Evolutionary conservation across 768 basidiomycete species (phyloP), one percentile per base, ranked within the genome.

Genomic region (Suillus americanus): DNA sequence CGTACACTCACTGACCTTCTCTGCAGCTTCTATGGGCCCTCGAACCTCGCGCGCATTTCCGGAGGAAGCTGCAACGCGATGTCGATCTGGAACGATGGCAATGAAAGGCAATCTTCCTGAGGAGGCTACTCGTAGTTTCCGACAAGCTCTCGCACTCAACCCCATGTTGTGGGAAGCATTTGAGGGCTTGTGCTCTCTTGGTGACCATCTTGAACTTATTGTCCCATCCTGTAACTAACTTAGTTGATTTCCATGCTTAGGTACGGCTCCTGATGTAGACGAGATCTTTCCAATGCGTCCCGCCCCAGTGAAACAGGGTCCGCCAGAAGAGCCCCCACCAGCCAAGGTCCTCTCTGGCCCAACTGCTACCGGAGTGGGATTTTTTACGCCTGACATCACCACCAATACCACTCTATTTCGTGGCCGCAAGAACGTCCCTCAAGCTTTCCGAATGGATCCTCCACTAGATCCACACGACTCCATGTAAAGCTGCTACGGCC

Each of bases 101-200:
- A 70, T 89, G 72, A 92, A 89, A 75, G 92, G 90, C 57, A 93
- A 94, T 74, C 82, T 91, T 64, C 84, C 84, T 3, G 88, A 90
- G 62, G 85, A 86, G 68, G 95, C 95, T n/a, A 79, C 83, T 30
- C 71, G 78, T 62, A 89, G 87, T 71, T 96, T 90, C 75, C 82
- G 82, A 54, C 85, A 88, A 64, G 91, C 94, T 33, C 80, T 97
- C 65, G 74, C 80, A 16, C 73, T 88, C 55, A 89, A 94, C 72
- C 92, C 93, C 38, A 85, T 92, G 73, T 77, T 95, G 62, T 97
- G 94, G 94, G 95, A 97, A 74, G 95, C 95, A 5, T 91, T 95
- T 70, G 92, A 95, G 72, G 94, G 92, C 0, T 75, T 97, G 40
- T 97, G 95, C 74, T 77, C 83, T 37, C 78, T 93, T 53, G 95